A percentile compares a stretch with the other conserved stretches of the same genome.
These are phyloP conservation scores for Seiridium cupressi DNA, from an alignment of 2,329 filamentous ascomycete species.

Conservation along the genomic window DNA sequence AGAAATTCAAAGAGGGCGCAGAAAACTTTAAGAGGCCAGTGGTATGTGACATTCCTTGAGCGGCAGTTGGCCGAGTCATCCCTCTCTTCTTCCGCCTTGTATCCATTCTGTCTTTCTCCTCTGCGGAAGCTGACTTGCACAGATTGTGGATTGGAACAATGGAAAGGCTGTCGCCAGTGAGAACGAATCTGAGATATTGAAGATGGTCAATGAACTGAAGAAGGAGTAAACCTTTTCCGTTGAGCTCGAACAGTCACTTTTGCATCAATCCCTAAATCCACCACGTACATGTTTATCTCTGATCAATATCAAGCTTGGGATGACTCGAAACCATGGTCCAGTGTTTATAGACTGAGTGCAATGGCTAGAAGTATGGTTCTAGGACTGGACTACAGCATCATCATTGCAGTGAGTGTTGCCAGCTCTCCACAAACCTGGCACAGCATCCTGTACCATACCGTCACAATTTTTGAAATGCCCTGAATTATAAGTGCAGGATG, in stretches of 20 bases:
- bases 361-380: no score
- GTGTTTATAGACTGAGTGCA: no score
- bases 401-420: no score
- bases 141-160: conserved; percentile 90
- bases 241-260: background rate
- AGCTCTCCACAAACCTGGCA: no score
- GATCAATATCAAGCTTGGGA: no score
- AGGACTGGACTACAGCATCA: no score
- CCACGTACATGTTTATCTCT: background rate
- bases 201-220: conserved; percentile 64
- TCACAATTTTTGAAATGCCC: no score
- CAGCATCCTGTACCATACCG: no score
- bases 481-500: no score
- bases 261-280: background rate
- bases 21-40: conserved; percentile 73
- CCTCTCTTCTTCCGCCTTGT: background rate
- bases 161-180: conserved; percentile 77
- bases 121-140: conserved; percentile 20
- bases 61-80: no score
- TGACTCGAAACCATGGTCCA: no score
- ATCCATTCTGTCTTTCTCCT: background rate
- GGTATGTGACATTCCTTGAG: conserved; percentile 48
- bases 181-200: conserved; percentile 85
- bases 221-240: conserved; percentile 12
- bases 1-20: conserved; percentile 69